Evolutionary conservation across 306 rosid species (phyloP).

Genomic region (cucumber (Cucumis sativus)): DNA sequence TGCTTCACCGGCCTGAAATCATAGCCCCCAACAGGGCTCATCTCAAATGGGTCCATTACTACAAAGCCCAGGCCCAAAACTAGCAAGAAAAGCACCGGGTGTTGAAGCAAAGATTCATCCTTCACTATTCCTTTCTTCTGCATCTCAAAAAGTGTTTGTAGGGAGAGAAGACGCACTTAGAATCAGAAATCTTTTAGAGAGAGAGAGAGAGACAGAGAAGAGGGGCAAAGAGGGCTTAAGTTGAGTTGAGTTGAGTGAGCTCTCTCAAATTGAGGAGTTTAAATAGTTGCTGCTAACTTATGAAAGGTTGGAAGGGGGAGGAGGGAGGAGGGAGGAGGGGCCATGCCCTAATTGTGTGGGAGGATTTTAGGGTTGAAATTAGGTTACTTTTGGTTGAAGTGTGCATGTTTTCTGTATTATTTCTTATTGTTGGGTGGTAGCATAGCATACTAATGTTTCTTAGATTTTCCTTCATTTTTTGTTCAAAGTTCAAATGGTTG

Average conservation of each 20-base stretch:
- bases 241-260: neutral
- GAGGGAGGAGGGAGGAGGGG: too few species aligned
- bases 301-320: slow-evolving; percentile 5
- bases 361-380: slow-evolving; percentile 1
- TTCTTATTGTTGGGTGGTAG: slow-evolving; percentile 4
- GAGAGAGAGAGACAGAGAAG: neutral
- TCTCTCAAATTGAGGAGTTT: neutral
- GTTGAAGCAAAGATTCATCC: slow-evolving; percentile 62
- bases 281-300: neutral
- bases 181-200: neutral
- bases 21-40: slow-evolving; percentile 58
- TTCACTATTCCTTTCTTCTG: slow-evolving; percentile 47
- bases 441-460: neutral
- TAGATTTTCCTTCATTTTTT: neutral
- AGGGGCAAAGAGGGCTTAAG: neutral
- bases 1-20: slow-evolving; percentile 70
- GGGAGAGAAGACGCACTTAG: neutral
- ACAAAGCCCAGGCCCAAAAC: slow-evolving; percentile 48
- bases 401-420: neutral
- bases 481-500: neutral
- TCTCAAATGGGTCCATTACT: slow-evolving; percentile 73
- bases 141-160: slow-evolving; percentile 18
- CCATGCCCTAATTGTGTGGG: neutral
- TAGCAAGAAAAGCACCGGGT: slow-evolving; percentile 40
- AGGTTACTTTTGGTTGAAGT: neutral